phyloP scores from a whole-genome alignment of 495 filamentous ascomycete genomes.

The Aspergillus affinis region DNA sequence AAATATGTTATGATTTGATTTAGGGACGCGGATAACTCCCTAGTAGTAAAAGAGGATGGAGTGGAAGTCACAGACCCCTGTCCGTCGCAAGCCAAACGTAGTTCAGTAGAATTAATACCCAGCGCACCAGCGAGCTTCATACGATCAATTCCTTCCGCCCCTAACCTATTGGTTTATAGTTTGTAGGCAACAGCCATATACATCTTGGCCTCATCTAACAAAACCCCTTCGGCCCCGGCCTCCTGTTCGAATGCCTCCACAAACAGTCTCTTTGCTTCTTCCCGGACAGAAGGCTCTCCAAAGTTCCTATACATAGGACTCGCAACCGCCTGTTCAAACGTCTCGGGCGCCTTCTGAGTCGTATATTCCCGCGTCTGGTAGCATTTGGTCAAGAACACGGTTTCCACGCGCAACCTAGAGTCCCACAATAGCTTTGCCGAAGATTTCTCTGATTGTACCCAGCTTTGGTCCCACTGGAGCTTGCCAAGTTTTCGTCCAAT shows the following conservation, averaged over 20 bases:
- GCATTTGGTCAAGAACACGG: constrained; percentile 3
- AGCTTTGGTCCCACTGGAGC: constrained; percentile 14
- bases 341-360: neutral
- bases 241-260: constrained; percentile 3
- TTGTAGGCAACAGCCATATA: constrained; percentile 7
- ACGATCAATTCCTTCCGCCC: too few species aligned
- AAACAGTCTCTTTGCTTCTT: constrained; percentile 8
- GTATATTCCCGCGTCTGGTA: constrained; percentile 7
- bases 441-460: constrained; percentile 8
- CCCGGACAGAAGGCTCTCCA: constrained; percentile 4
- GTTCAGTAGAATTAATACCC: too few species aligned
- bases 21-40: too few species aligned
- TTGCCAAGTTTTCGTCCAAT: constrained; percentile 1
- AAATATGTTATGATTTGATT: too few species aligned
- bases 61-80: too few species aligned
- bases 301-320: constrained; percentile 14
- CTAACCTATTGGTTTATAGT: too few species aligned
- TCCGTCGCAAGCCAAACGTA: too few species aligned
- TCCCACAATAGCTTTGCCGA: neutral
- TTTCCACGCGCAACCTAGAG: neutral
- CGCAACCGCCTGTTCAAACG: constrained; percentile 8
- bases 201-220: constrained; percentile 15
- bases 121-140: too few species aligned
- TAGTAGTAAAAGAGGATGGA: too few species aligned
- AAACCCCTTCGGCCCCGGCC: constrained; percentile 1